Base-by-base conservation (phyloP, 83 land plant species). In the Picea engelmannii region DNA sequence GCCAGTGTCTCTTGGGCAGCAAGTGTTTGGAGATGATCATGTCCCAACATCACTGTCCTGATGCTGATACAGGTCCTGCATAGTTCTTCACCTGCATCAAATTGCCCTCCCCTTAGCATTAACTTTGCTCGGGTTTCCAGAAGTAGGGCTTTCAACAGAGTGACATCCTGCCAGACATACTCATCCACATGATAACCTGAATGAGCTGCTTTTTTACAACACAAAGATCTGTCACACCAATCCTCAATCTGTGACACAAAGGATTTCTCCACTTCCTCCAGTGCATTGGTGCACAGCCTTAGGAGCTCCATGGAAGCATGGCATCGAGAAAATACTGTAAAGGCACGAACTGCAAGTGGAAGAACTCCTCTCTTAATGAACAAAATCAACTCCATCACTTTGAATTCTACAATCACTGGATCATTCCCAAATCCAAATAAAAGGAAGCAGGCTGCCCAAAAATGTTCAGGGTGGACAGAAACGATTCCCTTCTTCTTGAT, bases 31-130 rank as follows among this genome's bases (percentile, higher is more conserved):
- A 87, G 81, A 83, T 94, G 93, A 69, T 87, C 84, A 52, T 93
- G 92, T 8, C 98, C 96, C 6, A 94, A 87, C 96, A 96, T 96
- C 75, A 96, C 98, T 42, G 96, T 92, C 76, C 98, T 89, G 42
- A 96, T 96, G 78, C 94, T 94, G 67, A 96, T 88, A 68, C 96
- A 96, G 35, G 92, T 92, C 80, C 98, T 90, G 80, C 95, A 92
- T 1, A 92, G 84, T 78, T 96, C 98, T 84, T 96, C 98, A 0
- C 91, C 95, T 16, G 89, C 89, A 70, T 96, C 98, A 80, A 94
- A 96, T 74, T 88, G 90, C n/a, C 96, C 98, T 12, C 98, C 98
- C 82, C 91, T 84, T 79, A 96, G 79, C 84, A 96, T 66, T 80
- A 96, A 75, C 90, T 94, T 96, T n/a, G 98, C 96, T 62, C 92